Conservation (phyloP, 306 rosid genomes). For the Trichosanthes cucumerina region DNA sequence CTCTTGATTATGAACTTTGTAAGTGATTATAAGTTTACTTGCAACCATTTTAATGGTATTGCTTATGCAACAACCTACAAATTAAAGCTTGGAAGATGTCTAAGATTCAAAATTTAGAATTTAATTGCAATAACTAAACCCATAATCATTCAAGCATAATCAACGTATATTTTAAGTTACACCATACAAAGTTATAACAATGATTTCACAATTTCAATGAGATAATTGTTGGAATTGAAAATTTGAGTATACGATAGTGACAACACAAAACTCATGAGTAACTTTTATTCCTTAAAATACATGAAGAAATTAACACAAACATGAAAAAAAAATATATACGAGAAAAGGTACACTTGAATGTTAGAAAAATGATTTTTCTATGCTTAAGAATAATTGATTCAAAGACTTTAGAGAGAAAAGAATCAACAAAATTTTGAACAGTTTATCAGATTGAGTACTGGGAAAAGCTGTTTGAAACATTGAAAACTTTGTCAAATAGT, state of each 20-base stretch:
- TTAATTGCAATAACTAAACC: too few species aligned
- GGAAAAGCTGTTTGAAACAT: background rate
- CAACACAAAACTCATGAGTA: background rate
- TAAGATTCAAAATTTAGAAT: too few species aligned
- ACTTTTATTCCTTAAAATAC: background rate
- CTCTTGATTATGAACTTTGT: too few species aligned
- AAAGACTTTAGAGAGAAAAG: background rate
- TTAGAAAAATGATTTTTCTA: background rate
- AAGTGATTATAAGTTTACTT: too few species aligned
- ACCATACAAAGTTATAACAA: too few species aligned
- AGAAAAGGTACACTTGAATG: background rate
- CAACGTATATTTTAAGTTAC: background rate
- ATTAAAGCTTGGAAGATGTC: too few species aligned
- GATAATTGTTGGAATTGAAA: background rate
- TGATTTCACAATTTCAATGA: too few species aligned
- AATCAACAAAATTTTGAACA: background rate
- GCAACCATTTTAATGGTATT: too few species aligned
- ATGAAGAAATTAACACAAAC: background rate
- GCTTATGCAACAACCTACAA: too few species aligned
- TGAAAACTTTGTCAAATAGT: background rate
- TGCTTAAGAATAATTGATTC: background rate
- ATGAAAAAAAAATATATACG: background rate
- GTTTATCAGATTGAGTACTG: background rate
- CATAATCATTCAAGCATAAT: too few species aligned
- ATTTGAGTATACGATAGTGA: background rate